Base-by-base conservation (phyloP, 2,329 filamentous ascomycete species). In the Arthroderma uncinatum region DNA sequence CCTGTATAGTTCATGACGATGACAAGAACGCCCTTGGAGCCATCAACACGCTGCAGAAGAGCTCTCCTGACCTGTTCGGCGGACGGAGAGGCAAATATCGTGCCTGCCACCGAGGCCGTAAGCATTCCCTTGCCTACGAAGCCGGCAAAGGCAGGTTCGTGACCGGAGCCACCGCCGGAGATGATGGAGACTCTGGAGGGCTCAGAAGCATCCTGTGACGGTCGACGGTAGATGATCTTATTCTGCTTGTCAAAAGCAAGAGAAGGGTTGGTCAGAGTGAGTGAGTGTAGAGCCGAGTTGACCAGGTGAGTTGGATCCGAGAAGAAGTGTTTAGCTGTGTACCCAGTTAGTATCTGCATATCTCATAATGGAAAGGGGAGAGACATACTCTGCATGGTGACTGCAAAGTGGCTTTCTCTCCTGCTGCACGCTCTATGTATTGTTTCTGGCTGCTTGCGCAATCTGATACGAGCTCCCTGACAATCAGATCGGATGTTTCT, bases 1-100 rank as follows among this genome's bases (percentile, higher is more conserved):
- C 87, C 87, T 1, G 89, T 95, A 72, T 95, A 95, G 71, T 96
- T 96, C 88, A 95, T 95, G 30, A 95, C 87, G 4, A 91, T 85
- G n/a, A 95, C 86, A 40, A 96, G 71, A 1, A 95, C 86, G 23
- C 91, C 92, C 60, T 82, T 80, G 47, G 80, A 78, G 2, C 80
- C 79, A 60, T 87, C 82, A 2, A 95, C 86, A 19, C 87, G 79
- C 42, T 83, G 80, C 66, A 85, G 81, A 55, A 94, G 85, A 59
- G 84, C 89, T 62, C 81, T 78, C 57, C 88, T 82, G 56, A 96
- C 84, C 74, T 96, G 91, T 72, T 93, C 85, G 0, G 89, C 85
- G 4, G 81, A 84, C 0, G 89, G 89, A 16, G 84, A 87, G 5
- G 89, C 89, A 67, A 94, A 94, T 65, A 94, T 91, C 2, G 87